phyloP scores from a whole-genome alignment of 352 stramenopile species.

The Globisporangium parvum region DNA sequence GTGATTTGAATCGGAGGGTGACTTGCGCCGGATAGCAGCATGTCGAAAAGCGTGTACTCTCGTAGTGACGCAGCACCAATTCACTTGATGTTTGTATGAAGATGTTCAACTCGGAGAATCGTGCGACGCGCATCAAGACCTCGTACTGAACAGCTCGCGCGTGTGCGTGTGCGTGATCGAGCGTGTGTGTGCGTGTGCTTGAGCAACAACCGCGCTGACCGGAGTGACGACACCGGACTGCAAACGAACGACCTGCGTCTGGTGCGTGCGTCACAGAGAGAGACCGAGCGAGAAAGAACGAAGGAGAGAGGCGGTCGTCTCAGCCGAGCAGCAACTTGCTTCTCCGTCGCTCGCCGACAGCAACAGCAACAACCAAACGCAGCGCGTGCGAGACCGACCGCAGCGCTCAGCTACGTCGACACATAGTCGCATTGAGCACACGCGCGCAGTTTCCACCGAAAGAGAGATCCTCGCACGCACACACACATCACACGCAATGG shows the following conservation, averaged over 20 bases:
- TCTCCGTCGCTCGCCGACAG: background rate
- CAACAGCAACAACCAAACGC: background rate
- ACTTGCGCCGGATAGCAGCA: background rate
- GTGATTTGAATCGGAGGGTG: background rate
- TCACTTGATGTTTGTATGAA: slow-evolving; percentile 12
- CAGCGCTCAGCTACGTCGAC: background rate
- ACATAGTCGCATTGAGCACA: background rate
- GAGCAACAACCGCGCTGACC: background rate
- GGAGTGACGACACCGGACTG: no score
- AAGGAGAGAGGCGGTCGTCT: no score
- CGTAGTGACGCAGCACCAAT: background rate
- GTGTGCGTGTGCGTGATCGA: no score
- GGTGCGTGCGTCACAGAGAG: no score
- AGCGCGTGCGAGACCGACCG: background rate
- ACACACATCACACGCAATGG: slow-evolving; percentile 7
- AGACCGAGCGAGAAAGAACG: no score
- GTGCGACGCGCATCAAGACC: background rate
- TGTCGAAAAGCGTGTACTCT: no score
- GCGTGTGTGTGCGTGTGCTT: no score
- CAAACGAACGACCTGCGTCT: no score
- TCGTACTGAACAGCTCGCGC: background rate
- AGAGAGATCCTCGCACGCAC: no score
- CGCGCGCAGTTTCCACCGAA: background rate
- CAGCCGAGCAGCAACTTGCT: slow-evolving; percentile 11
- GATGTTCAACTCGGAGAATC: slow-evolving; percentile 8